Base-by-base conservation (phyloP, 2,329 filamentous ascomycete species). In the Cadophora luteo-olivacea region DNA sequence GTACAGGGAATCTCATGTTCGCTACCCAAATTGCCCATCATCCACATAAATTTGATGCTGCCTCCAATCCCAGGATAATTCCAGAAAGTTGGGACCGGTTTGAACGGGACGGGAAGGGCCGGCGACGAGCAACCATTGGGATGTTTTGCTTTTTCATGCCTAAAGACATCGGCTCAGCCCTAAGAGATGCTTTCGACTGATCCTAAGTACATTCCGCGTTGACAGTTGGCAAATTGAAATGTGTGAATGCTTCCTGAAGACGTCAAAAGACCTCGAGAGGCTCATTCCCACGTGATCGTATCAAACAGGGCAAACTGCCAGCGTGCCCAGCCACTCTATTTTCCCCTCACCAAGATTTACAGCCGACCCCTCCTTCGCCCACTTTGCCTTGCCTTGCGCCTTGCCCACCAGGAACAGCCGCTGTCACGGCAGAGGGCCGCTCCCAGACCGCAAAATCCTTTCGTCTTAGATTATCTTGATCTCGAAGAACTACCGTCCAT, bases 351-450 rank as follows among this genome's bases (percentile, higher is more conserved):
- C 57, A 41, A 29, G 19, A 22, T 49, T 49, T 14, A 19, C 54
- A 22, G 19, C 19, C 32, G 54, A 58, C 54, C 54, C 24, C 29
- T n/a, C 54, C 54, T 16, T 60, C 33, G 57, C 57, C 33, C 36
- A 14, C 36, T 22, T 14, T 45, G 41, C 41, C 16, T 19, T 45
- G 41, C 41, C 16, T 29, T 29, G 29, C 29, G 4, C 54, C 54
- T 16, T 14, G 11, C 64, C 45, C 41, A 52, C 64, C 71, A 72
- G 70, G 70, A 68, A 72, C 69, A 71, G 61, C 69, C 69, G 69
- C 66, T 69, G 64, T 67, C 67, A 70, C 41, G 32, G 22, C 36
- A 61, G 6, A 36, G 22, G 61, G 60, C 33, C 38, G 36, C 25
- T 48, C 48, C 51, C 29, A 51, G 25, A 38, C 29, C 41, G n/a